Evolutionary conservation across 2,329 filamentous ascomycete species (phyloP).

Genomic region (Alternaria infectoria): DNA sequence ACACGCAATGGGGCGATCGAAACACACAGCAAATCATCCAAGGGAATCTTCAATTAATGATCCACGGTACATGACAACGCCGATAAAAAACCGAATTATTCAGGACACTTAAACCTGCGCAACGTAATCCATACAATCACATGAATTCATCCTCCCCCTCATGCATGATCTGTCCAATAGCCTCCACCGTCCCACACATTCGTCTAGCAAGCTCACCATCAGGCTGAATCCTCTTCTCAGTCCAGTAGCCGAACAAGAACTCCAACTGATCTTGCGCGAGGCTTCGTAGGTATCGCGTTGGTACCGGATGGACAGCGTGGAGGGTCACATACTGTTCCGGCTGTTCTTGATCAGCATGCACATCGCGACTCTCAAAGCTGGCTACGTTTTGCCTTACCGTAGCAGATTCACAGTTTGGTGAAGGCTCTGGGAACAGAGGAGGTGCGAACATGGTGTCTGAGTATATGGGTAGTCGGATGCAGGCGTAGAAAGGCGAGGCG

Average conservation of each 20-base stretch:
- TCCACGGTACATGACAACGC: no score
- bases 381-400: not conserved
- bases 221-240: not conserved
- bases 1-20: not conserved
- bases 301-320: not conserved
- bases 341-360: not conserved
- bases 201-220: not conserved
- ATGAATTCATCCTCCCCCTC: not conserved
- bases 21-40: fast-evolving
- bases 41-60: not conserved
- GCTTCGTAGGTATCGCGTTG: not conserved
- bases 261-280: not conserved
- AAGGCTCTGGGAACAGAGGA: not conserved
- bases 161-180: not conserved
- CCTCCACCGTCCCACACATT: not conserved
- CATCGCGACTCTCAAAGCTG: no score
- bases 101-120: not conserved
- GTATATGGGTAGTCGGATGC: not conserved
- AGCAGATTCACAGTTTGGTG: no score
- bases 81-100: no score
- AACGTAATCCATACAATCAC: not conserved
- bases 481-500: not conserved
- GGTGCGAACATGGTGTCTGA: not conserved
- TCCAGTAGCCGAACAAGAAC: not conserved
- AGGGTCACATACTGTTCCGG: not conserved